Conservation (phyloP, 1,139 yeast species). For the Saccharomyces hybrid region DNA sequence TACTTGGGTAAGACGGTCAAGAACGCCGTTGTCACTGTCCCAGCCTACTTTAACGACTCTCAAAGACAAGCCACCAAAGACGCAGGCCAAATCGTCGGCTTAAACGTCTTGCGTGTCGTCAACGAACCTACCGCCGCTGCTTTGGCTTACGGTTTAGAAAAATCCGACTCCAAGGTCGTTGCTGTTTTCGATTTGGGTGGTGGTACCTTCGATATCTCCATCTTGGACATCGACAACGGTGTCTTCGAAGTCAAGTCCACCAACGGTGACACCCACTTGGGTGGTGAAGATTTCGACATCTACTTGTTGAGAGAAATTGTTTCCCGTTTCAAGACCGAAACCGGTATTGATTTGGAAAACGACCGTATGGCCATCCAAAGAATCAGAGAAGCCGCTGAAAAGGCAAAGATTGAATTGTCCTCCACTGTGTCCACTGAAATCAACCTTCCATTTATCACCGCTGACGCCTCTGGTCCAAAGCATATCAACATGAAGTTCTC, state of each 20-base stretch:
- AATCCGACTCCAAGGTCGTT: slow-evolving; percentile 78
- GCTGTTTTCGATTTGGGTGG: slow-evolving; percentile 95
- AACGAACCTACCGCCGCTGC: slow-evolving; percentile 98
- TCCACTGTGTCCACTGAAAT: slow-evolving; percentile 48
- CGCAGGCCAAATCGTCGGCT: slow-evolving; percentile 91
- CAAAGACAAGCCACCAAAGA: slow-evolving; percentile 97
- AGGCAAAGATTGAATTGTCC: slow-evolving; percentile 91
- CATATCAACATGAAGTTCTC: slow-evolving; percentile 54
- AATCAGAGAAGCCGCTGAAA: slow-evolving; percentile 92
- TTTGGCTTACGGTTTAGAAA: slow-evolving; percentile 90
- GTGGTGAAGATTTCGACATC: slow-evolving; percentile 96
- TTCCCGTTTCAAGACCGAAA: slow-evolving; percentile 82
- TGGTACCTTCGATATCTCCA: slow-evolving; percentile 90
- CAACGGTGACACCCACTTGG: slow-evolving; percentile 92
- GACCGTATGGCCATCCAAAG: slow-evolving; percentile 79
- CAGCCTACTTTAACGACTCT: slow-evolving; percentile 94
- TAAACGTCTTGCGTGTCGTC: slow-evolving; percentile 84
- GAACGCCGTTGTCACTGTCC: slow-evolving; percentile 93
- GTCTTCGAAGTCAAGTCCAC: slow-evolving; percentile 92
- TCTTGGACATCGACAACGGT: slow-evolving; percentile 84
- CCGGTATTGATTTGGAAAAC: slow-evolving; percentile 63
- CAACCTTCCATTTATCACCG: slow-evolving; percentile 6
- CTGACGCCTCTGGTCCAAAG: slow-evolving; percentile 8
- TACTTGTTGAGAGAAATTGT: slow-evolving; percentile 80
- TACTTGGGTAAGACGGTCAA: slow-evolving; percentile 83